These are phyloP conservation scores for Beta macrorhiza DNA, from an alignment of 179 eudicot species.

Conservation along the genomic window DNA sequence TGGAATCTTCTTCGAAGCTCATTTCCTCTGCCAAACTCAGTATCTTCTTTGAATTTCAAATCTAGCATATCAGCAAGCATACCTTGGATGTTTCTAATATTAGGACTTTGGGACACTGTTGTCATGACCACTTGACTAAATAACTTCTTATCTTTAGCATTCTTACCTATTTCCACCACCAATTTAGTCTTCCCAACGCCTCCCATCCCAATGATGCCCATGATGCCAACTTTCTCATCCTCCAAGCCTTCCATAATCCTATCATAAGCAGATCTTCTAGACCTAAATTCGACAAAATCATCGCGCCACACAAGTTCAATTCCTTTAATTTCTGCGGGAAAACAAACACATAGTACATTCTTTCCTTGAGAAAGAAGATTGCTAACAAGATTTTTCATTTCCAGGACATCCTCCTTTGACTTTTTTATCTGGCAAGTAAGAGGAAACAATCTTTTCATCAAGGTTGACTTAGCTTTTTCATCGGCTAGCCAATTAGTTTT, in stretches of 20 bases:
- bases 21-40: background rate
- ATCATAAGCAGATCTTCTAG: background rate
- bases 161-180: constrained; percentile 14
- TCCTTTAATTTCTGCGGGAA: background rate
- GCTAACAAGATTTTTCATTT: background rate
- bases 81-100: constrained; percentile 13
- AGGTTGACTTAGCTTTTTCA: background rate
- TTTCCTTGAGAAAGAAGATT: background rate
- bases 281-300: constrained; percentile 10
- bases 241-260: constrained; percentile 7
- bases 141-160: constrained; percentile 5
- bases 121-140: constrained; percentile 16
- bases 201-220: constrained; percentile 22
- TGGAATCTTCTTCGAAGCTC: background rate
- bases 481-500: background rate
- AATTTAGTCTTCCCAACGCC: constrained; percentile 26
- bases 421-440: background rate
- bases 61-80: constrained; percentile 14
- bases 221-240: constrained; percentile 2
- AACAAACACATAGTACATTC: background rate
- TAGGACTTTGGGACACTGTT: constrained; percentile 11
- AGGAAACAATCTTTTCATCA: background rate
- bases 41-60: background rate
- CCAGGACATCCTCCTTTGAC: background rate
- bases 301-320: constrained; percentile 12